Percentiles rank a stretch among this genome's conserved stretches.
Evolutionary conservation across 208 protist genomes (phyloP).

Genomic region (Leishmania lainsoni): DNA sequence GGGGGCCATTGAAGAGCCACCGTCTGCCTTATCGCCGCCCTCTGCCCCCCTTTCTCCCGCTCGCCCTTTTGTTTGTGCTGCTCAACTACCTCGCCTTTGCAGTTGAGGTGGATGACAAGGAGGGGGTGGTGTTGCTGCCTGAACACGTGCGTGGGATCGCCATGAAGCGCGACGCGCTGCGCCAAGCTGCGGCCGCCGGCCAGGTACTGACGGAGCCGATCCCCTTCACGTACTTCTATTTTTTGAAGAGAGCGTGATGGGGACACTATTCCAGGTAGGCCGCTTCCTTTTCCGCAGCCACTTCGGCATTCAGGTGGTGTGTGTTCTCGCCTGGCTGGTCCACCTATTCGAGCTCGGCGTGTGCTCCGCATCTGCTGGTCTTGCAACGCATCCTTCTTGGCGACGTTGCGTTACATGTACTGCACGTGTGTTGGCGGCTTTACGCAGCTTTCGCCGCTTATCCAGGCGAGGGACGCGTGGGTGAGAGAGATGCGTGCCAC

Average conservation of each 20-base stretch:
- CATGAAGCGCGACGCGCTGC: constrained; percentile 4
- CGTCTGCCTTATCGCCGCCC: constrained; percentile 45
- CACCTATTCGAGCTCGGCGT: constrained; percentile 62
- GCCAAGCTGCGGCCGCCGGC: not conserved
- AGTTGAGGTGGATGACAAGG: constrained; percentile 32
- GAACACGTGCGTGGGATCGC: constrained; percentile 23
- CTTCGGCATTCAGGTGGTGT: constrained; percentile 39
- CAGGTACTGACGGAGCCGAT: not conserved
- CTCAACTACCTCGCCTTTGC: constrained; percentile 63
- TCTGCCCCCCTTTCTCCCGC: constrained; percentile 38
- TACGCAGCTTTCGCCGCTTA: constrained; percentile 56
- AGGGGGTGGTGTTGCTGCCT: constrained; percentile 37
- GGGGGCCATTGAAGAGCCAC: not conserved
- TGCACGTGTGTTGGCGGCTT: constrained; percentile 48
- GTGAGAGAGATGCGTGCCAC: constrained; percentile 16
- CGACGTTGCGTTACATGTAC: constrained; percentile 40
- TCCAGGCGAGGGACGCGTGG: constrained; percentile 37
- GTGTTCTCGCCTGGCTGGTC: constrained; percentile 43
- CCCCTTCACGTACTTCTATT: constrained; percentile 13
- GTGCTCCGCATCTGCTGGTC: constrained; percentile 50
- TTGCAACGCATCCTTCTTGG: constrained; percentile 34
- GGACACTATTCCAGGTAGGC: constrained; percentile 36
- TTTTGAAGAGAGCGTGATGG: constrained; percentile 58
- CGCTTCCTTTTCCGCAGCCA: constrained; percentile 37
- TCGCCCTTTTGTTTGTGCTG: constrained; percentile 45